phyloP scores from a whole-genome alignment of 2,329 filamentous ascomycete genomes.

The Erysiphe neolycopersici region DNA sequence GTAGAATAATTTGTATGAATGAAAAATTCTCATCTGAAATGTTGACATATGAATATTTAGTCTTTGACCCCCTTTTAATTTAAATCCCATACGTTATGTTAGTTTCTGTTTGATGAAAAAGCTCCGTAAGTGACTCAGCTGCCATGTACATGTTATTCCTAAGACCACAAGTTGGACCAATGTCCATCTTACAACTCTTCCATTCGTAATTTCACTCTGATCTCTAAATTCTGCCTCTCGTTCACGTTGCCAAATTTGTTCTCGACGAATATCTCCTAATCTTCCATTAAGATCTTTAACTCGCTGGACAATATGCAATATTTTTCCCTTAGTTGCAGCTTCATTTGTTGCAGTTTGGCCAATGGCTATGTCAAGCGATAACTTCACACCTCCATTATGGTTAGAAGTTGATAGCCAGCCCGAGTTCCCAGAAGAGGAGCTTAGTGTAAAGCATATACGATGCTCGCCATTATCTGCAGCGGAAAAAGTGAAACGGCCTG shows the following conservation, averaged over 20 bases:
- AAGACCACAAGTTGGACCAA: slow-evolving; percentile 69
- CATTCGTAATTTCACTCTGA: slow-evolving; percentile 82
- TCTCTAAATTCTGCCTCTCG: slow-evolving; percentile 95
- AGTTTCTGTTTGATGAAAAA: slow-evolving; percentile 99
- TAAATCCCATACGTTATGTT: slow-evolving; percentile 28
- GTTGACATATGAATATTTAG: too few species aligned
- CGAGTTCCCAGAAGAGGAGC: slow-evolving; percentile 38
- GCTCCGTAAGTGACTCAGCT: slow-evolving; percentile 75
- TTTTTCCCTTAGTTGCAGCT: slow-evolving; percentile 77
- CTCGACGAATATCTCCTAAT: slow-evolving; percentile 65
- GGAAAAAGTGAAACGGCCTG: slow-evolving; percentile 83
- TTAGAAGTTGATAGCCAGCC: slow-evolving; percentile 44
- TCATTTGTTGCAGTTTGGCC: slow-evolving; percentile 87
- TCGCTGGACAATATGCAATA: slow-evolving; percentile 66
- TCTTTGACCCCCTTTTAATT: too few species aligned
- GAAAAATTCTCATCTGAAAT: too few species aligned
- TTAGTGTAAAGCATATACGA: slow-evolving; percentile 78
- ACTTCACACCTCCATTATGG: slow-evolving; percentile 50
- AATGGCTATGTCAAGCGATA: slow-evolving; percentile 75
- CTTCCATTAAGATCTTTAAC: slow-evolving; percentile 73
- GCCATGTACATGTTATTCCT: slow-evolving; percentile 79
- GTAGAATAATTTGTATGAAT: too few species aligned
- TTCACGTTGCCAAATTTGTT: slow-evolving; percentile 96
- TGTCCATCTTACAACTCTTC: slow-evolving; percentile 80
- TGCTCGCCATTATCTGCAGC: slow-evolving; percentile 89